phyloP scores from a whole-genome alignment of 805 yeast genomes.

The Brettanomyces naardenensis region DNA sequence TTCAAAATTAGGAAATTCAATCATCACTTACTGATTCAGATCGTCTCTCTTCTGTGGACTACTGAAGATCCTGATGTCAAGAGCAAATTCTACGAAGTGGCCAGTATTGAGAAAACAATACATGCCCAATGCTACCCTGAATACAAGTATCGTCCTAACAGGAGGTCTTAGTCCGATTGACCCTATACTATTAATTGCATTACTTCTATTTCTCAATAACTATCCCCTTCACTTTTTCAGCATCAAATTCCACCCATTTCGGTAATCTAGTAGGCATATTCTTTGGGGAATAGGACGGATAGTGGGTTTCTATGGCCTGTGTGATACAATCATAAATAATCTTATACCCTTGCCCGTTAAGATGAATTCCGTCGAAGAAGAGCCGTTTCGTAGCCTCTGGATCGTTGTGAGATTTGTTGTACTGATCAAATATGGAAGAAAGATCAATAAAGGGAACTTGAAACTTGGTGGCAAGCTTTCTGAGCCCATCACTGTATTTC shows the following conservation, averaged over 20 bases:
- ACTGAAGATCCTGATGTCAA: slow-evolving; percentile 31
- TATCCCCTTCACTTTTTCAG: slow-evolving; percentile 4
- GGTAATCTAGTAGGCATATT: slow-evolving; percentile 13
- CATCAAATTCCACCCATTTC: slow-evolving; percentile 13
- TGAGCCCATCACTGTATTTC: slow-evolving; percentile 43
- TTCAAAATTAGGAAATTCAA: slow-evolving; percentile 26
- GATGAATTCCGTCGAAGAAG: slow-evolving; percentile 39
- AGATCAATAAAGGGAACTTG: slow-evolving; percentile 52
- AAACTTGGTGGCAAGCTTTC: slow-evolving; percentile 35
- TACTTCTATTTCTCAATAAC: no score
- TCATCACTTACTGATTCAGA: slow-evolving; percentile 33
- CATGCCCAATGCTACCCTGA: slow-evolving; percentile 35
- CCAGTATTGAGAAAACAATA: slow-evolving; percentile 32
- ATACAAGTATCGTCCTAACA: slow-evolving; percentile 36
- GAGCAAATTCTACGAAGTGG: slow-evolving; percentile 29
- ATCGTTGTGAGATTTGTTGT: slow-evolving; percentile 10
- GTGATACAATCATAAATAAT: slow-evolving; percentile 27
- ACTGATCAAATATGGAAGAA: slow-evolving; percentile 33
- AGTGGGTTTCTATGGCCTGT: slow-evolving; percentile 22
- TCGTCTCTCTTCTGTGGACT: slow-evolving; percentile 38
- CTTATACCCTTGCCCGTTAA: slow-evolving; percentile 28
- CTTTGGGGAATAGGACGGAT: slow-evolving; percentile 18
- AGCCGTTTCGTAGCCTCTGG: slow-evolving; percentile 12
- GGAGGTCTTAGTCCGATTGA: slow-evolving; percentile 11
- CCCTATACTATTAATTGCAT: neutral